Percentiles rank a stretch among this genome's conserved stretches.
Conservation (phyloP, 192 early-diverging fungal species). For the Backusella australiensis region DNA sequence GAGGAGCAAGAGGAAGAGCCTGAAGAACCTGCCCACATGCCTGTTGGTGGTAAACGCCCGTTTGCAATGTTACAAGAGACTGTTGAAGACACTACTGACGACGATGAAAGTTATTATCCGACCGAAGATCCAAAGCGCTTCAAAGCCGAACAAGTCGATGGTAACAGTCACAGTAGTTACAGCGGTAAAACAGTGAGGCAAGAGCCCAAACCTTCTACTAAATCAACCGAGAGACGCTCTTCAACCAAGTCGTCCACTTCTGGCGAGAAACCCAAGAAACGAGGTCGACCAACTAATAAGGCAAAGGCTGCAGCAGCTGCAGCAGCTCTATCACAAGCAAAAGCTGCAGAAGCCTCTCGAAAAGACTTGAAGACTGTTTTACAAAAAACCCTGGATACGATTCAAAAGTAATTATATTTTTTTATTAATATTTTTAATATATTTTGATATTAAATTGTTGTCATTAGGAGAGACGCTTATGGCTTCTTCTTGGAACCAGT, state of each 20-base stretch:
- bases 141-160: neutral
- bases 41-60: conserved; percentile 10
- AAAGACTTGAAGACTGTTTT: conserved; percentile 63
- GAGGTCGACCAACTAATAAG: conserved; percentile 33
- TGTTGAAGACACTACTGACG: neutral
- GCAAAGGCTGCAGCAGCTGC: conserved; percentile 27
- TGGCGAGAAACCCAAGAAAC: conserved; percentile 23
- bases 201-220: neutral
- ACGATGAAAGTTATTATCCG: neutral
- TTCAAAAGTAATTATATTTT: conserved; percentile 50
- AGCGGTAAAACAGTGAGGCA: neutral
- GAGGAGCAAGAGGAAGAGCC: conserved; percentile 36
- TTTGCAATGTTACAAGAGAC: neutral
- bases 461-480: conserved; percentile 73
- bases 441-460: neutral
- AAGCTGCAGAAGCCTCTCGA: conserved; percentile 26
- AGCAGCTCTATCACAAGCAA: neutral
- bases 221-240: conserved; percentile 19
- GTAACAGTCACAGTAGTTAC: neutral
- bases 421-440: neutral
- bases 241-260: neutral
- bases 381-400: conserved; percentile 57
- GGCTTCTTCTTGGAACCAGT: conserved; percentile 88
- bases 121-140: neutral
- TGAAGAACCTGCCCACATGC: neutral